Evolutionary conservation across 1,139 yeast genomes (phyloP), one percentile per base, ranked within the genome.

Genomic region (Diutina mesorugosa): DNA sequence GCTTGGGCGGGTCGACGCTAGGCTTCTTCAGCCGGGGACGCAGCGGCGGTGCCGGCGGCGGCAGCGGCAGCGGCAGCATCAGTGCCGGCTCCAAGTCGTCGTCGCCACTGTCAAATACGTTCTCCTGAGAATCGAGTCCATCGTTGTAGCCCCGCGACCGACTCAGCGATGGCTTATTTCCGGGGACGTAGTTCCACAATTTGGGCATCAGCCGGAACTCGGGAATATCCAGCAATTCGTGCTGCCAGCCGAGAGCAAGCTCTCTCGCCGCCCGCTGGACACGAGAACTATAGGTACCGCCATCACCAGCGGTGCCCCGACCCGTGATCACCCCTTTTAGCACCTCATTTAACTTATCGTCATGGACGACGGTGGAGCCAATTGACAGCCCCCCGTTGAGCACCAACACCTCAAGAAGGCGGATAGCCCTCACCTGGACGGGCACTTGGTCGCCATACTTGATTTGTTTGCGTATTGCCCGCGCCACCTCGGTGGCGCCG

Each of bases 401-500:
- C 4, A 91, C 84, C 58, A 91, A 71, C 46, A 87, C 75, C 65
- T 91, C 96, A 59, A 90, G 73, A 21, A 91, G 65, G 58, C 80
- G 80, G 61, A 91, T 70, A 0, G 96, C 88, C 56, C 87, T 77
- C 56, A 78, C 62, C 65, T 87, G 93, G 60, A 83, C 84, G 38
- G 73, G 73, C 1, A 70, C 67, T 1, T 74, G 64, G 29, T 67
- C 68, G n/a, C 98, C 98, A 67, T 93, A 87, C 71, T 93, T 93
- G 67, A 93, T 74, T 66, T 85, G 83, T 73, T 93, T 93, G 56
- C 99, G 78, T 47, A 93, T 74, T 1, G 96, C 95, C 56, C 98
- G 76, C 56, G 32, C 58, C 47, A 41, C 57, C 59, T 66, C 64
- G 28, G 57, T 47, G 1, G 61, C 57, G 3, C 64, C 63, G 8